Evolutionary conservation across 257 asterid species (phyloP), one percentile per base, ranked within the genome.

Genomic region (Petunia axillaris): DNA sequence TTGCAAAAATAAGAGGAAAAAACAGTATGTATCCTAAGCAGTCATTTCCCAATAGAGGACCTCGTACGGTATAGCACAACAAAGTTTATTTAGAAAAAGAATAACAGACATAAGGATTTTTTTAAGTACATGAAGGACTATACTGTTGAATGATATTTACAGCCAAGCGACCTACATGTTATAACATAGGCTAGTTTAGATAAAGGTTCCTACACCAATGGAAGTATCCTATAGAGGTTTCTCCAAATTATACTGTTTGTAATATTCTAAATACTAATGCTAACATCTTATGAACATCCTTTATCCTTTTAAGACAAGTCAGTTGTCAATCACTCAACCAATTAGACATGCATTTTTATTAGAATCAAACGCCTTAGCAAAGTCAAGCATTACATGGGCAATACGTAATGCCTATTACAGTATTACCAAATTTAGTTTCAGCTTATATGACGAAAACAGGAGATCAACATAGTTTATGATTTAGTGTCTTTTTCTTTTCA

Each of bases 11-110:
- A 43, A 73, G 50, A 35, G 11, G 77, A 11, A 73, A 50, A 73
- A 50, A 13, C 35, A 35, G 62, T 8, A 71, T 50, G 77, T 13
- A 48, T 11, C 39, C 59, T 46, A 70, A 70, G 43, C 77, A 70
- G n/a, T 11, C 77, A 13, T 70, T 70, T 70, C 13, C 10, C 77
- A 70, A 70, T 16, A 46, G 6, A 46, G 59, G 76, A 16, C 41
- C 43, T 38, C 77, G 25, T 1, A 16, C 41, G 46, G 10, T 70
- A 46, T 16, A 46, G 58, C n/a, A 46, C 50, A 8, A 68, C 16
- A 5, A 46, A 70, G 59, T 46, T 46, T 46, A 48, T 70, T 38
- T 10, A 70, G 59, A 35, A 46, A 70, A 70, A 46, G 41, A 70
- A 48, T 46, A 46, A 4, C 77, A 46, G 10, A 25, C 59, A 70